Percentiles rank a stretch among this genome's conserved stretches.
Conservation (phyloP, 345 rosid genomes). For the Dipteronia dyeriana region DNA sequence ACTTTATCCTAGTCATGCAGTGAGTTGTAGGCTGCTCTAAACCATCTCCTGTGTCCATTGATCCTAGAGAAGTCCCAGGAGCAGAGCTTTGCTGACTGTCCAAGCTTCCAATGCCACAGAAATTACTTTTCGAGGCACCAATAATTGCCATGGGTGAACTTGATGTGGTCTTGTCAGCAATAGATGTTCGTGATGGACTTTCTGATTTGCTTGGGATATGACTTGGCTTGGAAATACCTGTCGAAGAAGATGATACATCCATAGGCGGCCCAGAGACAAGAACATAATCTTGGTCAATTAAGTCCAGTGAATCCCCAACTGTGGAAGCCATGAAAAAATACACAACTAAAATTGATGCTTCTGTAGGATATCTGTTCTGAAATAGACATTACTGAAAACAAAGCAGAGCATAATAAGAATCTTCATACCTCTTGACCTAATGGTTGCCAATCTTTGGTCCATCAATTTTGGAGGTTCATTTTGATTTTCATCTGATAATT, state of each 20-base stretch:
- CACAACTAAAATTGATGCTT: slow-evolving; percentile 8
- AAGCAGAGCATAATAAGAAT: slow-evolving; percentile 17
- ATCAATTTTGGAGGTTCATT: slow-evolving; percentile 43
- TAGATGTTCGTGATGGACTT: slow-evolving; percentile 47
- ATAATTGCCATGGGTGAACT: slow-evolving; percentile 71
- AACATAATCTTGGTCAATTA: slow-evolving; percentile 90
- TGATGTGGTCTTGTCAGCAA: slow-evolving; percentile 33
- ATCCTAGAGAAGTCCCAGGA: slow-evolving; percentile 81
- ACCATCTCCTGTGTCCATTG: slow-evolving; percentile 68
- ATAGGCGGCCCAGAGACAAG: slow-evolving; percentile 80
- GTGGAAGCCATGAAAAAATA: slow-evolving; percentile 24
- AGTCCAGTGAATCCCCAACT: slow-evolving; percentile 77
- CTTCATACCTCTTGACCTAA: slow-evolving; percentile 57
- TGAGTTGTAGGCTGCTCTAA: slow-evolving; percentile 72
- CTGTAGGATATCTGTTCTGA: neutral
- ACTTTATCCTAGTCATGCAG: slow-evolving; percentile 74
- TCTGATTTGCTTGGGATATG: slow-evolving; percentile 49
- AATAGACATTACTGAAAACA: slow-evolving; percentile 14
- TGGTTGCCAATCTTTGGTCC: slow-evolving; percentile 44
- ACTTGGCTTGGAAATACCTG: slow-evolving; percentile 59
- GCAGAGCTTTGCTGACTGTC: slow-evolving; percentile 65
- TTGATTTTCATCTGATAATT: slow-evolving; percentile 42
- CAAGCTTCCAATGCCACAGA: slow-evolving; percentile 51
- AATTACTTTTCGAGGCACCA: slow-evolving; percentile 42
- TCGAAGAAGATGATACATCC: slow-evolving; percentile 60